phyloP scores from a whole-genome alignment of 441 rosid species.

The Erodium trifolium region DNA sequence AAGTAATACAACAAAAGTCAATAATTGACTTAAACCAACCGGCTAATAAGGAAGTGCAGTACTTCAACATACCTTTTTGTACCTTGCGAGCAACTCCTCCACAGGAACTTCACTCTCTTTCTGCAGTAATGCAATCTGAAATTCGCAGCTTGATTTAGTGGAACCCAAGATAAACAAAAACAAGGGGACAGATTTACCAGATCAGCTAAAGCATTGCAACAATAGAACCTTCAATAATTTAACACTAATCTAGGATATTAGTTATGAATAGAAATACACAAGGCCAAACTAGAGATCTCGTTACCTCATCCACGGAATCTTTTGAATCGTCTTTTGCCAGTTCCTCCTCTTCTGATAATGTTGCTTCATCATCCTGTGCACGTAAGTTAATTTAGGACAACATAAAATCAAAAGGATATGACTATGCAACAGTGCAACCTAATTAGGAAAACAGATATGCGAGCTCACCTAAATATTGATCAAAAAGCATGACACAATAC shows the following conservation, averaged over 20 bases:
- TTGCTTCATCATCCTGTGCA: constrained; percentile 90
- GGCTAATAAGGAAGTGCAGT: constrained; percentile 21
- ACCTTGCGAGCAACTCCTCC: constrained; percentile 92
- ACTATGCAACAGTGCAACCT: constrained; percentile 3
- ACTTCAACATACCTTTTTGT: constrained; percentile 75
- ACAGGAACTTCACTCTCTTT: constrained; percentile 86
- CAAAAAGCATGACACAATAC: neutral
- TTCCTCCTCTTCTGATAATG: constrained; percentile 83
- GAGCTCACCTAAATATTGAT: neutral
- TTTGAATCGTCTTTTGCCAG: constrained; percentile 64
- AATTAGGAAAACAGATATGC: neutral
- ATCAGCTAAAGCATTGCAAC: constrained; percentile 2
- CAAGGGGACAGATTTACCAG: constrained; percentile 6
- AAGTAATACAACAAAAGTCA: constrained; percentile 22
- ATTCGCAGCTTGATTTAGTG: constrained; percentile 19
- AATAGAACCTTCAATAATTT: constrained; percentile 11
- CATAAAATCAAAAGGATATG: constrained; percentile 10
- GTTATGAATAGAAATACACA: constrained; percentile 2
- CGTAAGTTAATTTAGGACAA: constrained; percentile 13
- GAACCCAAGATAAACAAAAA: constrained; percentile 17
- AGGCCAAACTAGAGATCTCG: constrained; percentile 16
- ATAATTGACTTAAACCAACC: constrained; percentile 11
- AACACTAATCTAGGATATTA: constrained; percentile 15
- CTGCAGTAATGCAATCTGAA: constrained; percentile 76
- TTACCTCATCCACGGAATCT: constrained; percentile 72